Evolutionary conservation across 2,329 filamentous ascomycete species (phyloP), one percentile per base, ranked within the genome.

Genomic region (Byssothecium circinans): DNA sequence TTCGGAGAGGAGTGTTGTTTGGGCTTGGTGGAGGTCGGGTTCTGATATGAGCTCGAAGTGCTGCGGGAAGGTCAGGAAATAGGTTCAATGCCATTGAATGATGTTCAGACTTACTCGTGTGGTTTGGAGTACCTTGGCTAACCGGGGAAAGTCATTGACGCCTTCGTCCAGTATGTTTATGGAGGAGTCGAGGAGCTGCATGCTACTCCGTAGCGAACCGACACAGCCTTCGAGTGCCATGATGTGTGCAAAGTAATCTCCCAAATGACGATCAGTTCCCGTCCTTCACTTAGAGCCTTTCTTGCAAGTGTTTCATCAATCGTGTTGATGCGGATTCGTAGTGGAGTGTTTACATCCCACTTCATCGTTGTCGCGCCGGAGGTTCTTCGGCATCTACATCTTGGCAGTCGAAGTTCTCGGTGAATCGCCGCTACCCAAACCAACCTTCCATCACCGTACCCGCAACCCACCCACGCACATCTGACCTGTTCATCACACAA

Each of bases 11-110:
- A 96, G 83, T 4, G 89, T 86, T 57, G 88, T 80, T 72, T 96
- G 91, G 25, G 91, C 91, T 53, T 86, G 81, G 52, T 86, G 85
- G 36, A 96, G 83, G 42, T 88, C 88, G 11, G 87, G 83, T 68
- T 95, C 89, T 14, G 91, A 89, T 59, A 96, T 88, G 34, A 96
- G 84, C 70, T 96, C 91, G 73, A 95, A 96, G 75, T 96, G 91
- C 86, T 95, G 60, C 46, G 37, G 22, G 17, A 15, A 25, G 47
- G 23, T 25, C 23, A 25, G 23, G n/a, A n/a, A n/a, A n/a, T 48
- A 45, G 25, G 34, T 5, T 2, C 10, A 12, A 39, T n/a, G 19
- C 33, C 3, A 29, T 20, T 27, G 17, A 20, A 10, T 23, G 11
- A 22, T 22, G 12, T n/a, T n/a, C n/a, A n/a, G n/a, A 55, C 76